Conservation (phyloP, 345 rosid genomes). For the Hibiscus tridactylites region DNA sequence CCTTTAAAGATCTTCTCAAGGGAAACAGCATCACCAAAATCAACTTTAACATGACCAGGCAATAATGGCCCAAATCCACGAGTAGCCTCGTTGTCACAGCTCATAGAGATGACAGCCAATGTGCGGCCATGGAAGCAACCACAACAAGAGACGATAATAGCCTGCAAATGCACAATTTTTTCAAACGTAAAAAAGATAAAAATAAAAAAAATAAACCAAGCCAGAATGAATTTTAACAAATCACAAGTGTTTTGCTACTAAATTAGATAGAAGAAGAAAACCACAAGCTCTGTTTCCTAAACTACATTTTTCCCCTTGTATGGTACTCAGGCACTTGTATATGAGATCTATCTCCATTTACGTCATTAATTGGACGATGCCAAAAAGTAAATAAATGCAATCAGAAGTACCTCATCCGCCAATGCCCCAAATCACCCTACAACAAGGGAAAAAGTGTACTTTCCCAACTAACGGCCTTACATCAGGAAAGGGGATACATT, state of each 20-base stretch:
- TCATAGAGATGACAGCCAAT: constrained; percentile 86
- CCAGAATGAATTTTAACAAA: neutral
- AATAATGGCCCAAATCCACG: constrained; percentile 89
- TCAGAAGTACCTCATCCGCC: neutral
- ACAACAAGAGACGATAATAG: constrained; percentile 83
- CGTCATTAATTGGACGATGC: neutral
- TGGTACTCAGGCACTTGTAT: neutral
- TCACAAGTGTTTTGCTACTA: neutral
- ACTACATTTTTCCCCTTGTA: neutral
- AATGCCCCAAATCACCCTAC: neutral
- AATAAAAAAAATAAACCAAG: neutral
- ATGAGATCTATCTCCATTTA: neutral
- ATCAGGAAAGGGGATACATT: neutral
- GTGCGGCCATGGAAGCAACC: constrained; percentile 99
- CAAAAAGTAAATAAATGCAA: neutral
- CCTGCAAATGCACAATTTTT: constrained; percentile 37
- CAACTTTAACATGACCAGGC: constrained; percentile 89
- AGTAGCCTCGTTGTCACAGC: constrained; percentile 97
- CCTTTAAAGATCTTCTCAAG: constrained; percentile 79
- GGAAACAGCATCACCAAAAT: constrained; percentile 68
- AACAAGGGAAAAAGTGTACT: neutral
- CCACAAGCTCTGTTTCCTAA: neutral
- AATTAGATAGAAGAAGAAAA: neutral
- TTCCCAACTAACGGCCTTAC: neutral
- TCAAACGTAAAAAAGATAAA: neutral